phyloP scores from a whole-genome alignment of 139 green algal species.

The Chlamydomonas incerta region DNA sequence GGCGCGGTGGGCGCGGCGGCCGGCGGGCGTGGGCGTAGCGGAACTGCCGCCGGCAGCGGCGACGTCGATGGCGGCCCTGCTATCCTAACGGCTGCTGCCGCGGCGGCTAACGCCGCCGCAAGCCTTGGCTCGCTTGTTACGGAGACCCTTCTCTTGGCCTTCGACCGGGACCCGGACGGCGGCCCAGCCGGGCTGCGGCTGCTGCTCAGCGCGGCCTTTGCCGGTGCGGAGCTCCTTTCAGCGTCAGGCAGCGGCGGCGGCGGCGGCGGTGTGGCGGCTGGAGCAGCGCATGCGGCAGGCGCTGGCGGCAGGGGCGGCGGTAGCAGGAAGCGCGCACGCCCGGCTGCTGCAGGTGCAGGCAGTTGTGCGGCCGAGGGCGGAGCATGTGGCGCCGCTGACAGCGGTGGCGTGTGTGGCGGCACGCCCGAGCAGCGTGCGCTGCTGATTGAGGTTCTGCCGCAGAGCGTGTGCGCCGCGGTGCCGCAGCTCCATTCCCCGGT shows the following conservation, averaged over 20 bases:
- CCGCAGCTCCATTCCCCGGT: neutral
- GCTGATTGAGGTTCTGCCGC: neutral
- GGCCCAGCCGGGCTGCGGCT: neutral
- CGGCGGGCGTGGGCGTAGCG: neutral
- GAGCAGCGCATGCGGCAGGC: neutral
- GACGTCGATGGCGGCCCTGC: neutral
- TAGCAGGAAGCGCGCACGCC: neutral
- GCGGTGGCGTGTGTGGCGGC: neutral
- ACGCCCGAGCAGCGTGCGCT: neutral
- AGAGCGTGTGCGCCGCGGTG: constrained; percentile 9
- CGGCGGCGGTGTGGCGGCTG: neutral
- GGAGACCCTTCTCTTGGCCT: neutral
- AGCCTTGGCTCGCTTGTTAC: neutral
- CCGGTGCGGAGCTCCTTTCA: too few species aligned
- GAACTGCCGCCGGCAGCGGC: neutral
- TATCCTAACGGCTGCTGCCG: too few species aligned
- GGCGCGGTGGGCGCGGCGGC: neutral
- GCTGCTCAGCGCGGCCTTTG: neutral
- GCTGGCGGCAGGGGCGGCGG: neutral
- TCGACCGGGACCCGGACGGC: constrained; percentile 5
- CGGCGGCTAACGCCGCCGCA: neutral
- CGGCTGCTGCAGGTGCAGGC: neutral
- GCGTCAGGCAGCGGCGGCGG: too few species aligned
- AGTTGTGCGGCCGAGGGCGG: neutral
- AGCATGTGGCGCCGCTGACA: too few species aligned